phyloP scores from a whole-genome alignment of 148 eudicot genomes.

The Cornus controversa region DNA sequence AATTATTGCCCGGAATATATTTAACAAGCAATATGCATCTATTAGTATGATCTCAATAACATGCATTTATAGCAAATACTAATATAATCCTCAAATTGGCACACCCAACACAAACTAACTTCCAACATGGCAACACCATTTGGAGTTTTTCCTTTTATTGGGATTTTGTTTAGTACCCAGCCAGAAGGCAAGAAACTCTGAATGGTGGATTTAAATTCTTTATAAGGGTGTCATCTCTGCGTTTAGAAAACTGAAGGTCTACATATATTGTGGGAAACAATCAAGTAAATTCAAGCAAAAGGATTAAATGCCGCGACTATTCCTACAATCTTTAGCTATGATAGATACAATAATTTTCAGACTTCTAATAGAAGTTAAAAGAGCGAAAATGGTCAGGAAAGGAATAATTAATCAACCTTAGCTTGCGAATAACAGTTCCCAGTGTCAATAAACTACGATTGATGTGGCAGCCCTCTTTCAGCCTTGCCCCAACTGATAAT shows the following conservation, averaged over 20 bases:
- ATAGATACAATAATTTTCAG: neutral
- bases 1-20: neutral
- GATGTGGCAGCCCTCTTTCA: constrained; percentile 87
- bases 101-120: neutral
- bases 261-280: neutral
- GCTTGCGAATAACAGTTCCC: constrained; percentile 85
- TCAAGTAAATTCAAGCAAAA: neutral
- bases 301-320: neutral
- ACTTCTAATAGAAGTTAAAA: neutral
- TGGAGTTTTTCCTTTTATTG: neutral
- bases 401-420: constrained; percentile 47
- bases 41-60: neutral
- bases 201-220: neutral
- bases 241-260: neutral
- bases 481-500: constrained; percentile 71
- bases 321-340: neutral
- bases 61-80: neutral
- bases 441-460: constrained; percentile 81
- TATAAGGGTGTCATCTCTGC: neutral
- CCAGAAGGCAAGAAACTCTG: neutral
- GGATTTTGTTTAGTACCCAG: neutral
- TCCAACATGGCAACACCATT: neutral
- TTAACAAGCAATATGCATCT: neutral
- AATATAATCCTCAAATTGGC: neutral
- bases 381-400: neutral